Conservation (phyloP, 768 basidiomycete genomes). For the Boletus reticuloceps region DNA sequence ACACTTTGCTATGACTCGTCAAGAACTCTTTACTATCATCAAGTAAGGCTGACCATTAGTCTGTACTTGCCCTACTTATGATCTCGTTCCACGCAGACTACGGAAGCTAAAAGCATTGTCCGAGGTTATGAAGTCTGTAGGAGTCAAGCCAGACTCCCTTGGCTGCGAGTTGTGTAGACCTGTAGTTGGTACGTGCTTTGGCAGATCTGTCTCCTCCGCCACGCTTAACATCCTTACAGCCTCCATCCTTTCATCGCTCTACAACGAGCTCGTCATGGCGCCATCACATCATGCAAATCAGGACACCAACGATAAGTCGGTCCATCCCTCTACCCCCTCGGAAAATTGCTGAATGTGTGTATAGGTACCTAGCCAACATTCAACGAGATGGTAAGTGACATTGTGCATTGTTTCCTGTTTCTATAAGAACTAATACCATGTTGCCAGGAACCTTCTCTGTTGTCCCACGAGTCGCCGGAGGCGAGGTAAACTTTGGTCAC, state of each 20-base stretch:
- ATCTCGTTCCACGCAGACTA: constrained; percentile 32
- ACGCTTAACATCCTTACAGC: constrained; percentile 11
- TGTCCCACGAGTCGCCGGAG: constrained; percentile 67
- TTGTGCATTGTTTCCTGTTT: neutral
- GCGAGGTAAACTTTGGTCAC: constrained; percentile 42
- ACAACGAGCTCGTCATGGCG: constrained; percentile 65
- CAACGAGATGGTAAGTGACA: constrained; percentile 53
- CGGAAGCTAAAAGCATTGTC: constrained; percentile 57
- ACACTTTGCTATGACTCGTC: constrained; percentile 63
- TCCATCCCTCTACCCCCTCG: neutral
- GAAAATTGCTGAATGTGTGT: neutral
- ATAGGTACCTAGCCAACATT: constrained; percentile 64
- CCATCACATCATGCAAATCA: constrained; percentile 65
- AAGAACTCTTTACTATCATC: constrained; percentile 65
- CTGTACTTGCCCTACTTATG: neutral
- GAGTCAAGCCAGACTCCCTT: constrained; percentile 44
- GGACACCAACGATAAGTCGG: constrained; percentile 59
- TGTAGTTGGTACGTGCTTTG: constrained; percentile 42
- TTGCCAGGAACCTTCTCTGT: constrained; percentile 59
- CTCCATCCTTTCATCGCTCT: constrained; percentile 45
- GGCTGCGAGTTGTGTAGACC: constrained; percentile 80
- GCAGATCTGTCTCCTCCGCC: neutral
- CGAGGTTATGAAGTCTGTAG: constrained; percentile 50
- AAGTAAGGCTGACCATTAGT: constrained; percentile 29
- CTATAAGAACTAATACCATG: neutral